phyloP scores from a whole-genome alignment of 345 rosid species.

The Psidium guajava region DNA sequence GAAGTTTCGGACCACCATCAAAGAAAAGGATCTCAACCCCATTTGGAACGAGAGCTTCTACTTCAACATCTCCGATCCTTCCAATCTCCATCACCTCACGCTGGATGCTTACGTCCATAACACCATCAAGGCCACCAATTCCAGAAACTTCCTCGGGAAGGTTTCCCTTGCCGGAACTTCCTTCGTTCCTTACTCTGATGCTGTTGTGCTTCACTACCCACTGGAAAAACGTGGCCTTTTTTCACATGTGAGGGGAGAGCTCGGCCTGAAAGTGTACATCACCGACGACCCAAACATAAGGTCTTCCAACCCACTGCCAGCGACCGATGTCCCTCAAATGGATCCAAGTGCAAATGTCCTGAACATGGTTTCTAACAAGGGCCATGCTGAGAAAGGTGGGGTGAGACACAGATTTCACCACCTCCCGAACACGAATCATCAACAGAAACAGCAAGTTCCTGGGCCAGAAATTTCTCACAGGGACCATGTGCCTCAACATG shows the following conservation, averaged over 20 bases:
- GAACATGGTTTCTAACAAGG: not conserved
- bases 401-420: slow-evolving; percentile 63
- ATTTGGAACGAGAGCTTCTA: slow-evolving; percentile 97
- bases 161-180: slow-evolving; percentile 68
- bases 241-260: slow-evolving; percentile 93
- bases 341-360: slow-evolving; percentile 9
- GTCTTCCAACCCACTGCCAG: slow-evolving; percentile 38
- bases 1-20: slow-evolving; percentile 69
- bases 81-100: slow-evolving; percentile 63
- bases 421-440: slow-evolving; percentile 62
- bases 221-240: slow-evolving; percentile 84
- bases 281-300: slow-evolving; percentile 62
- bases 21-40: slow-evolving; percentile 84
- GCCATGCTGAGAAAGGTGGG: slow-evolving; percentile 12
- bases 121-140: slow-evolving; percentile 42
- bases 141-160: slow-evolving; percentile 87
- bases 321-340: slow-evolving; percentile 12
- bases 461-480: slow-evolving; percentile 38
- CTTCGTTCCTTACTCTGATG: slow-evolving; percentile 77
- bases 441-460: slow-evolving; percentile 36
- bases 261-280: slow-evolving; percentile 75
- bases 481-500: slow-evolving; percentile 10
- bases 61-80: slow-evolving; percentile 84
- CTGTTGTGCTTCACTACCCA: slow-evolving; percentile 84
- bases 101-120: slow-evolving; percentile 70